phyloP scores from a whole-genome alignment of 139 green algal species.

The Asterochloris erici region DNA sequence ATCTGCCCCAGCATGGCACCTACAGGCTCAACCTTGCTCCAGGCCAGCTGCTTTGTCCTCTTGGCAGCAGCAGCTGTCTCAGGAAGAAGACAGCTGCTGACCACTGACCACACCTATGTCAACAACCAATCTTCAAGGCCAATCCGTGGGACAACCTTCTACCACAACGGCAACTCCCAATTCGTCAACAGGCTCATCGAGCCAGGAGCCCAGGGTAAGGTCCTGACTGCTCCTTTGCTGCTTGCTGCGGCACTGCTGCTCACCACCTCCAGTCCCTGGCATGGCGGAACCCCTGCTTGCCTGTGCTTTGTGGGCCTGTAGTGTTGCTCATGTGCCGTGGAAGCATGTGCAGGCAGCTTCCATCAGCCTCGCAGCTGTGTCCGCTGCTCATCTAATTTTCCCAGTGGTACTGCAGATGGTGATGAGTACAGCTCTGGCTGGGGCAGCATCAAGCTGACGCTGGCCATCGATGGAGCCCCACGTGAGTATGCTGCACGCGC shows the following conservation, averaged over 20 bases:
- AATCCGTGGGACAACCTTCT: neutral
- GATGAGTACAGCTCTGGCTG: no score
- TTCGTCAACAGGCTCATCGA: neutral
- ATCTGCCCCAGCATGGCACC: no score
- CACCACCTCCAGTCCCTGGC: neutral
- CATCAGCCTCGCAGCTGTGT: neutral
- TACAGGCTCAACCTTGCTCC: no score
- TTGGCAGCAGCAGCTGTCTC: no score
- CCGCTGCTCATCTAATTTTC: no score
- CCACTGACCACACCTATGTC: neutral
- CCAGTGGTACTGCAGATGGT: no score
- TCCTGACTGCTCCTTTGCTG: neutral
- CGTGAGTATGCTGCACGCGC: neutral
- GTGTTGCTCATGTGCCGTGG: neutral
- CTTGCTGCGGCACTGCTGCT: neutral
- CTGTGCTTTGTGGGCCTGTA: neutral
- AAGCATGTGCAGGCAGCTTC: neutral
- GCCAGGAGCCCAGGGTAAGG: neutral
- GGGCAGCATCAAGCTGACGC: no score
- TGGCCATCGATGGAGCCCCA: neutral
- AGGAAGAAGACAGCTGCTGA: no score
- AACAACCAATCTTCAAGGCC: neutral
- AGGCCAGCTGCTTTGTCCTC: no score
- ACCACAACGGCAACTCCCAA: neutral
- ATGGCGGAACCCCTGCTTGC: neutral